Percentiles rank a stretch among this genome's conserved stretches.
phyloP scores from a whole-genome alignment of 2,329 filamentous ascomycete species.

The Monilinia fructigena region DNA sequence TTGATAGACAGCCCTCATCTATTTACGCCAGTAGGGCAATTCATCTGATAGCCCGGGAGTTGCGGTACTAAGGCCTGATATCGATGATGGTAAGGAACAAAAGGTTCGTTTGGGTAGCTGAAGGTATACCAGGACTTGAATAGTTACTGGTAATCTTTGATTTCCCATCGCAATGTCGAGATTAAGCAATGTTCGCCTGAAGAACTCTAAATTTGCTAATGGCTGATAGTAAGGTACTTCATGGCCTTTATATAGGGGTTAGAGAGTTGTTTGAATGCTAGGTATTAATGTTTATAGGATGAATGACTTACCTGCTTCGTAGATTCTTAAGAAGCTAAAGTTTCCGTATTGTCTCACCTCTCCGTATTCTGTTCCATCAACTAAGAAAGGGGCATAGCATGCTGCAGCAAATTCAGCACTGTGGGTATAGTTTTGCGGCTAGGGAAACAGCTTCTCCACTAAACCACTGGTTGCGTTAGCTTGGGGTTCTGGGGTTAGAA shows the following conservation, averaged over 20 bases:
- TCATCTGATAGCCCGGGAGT: slow-evolving; percentile 16
- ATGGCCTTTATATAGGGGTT: slow-evolving; percentile 27
- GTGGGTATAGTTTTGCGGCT: slow-evolving; percentile 47
- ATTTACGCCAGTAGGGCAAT: slow-evolving; percentile 5
- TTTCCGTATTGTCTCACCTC: slow-evolving; percentile 61
- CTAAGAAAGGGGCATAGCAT: slow-evolving; percentile 56
- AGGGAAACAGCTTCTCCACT: slow-evolving; percentile 59
- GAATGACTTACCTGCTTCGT: slow-evolving; percentile 28
- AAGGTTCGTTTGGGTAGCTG: slow-evolving; percentile 32
- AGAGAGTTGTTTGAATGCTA: background rate
- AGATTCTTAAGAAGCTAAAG: slow-evolving; percentile 36
- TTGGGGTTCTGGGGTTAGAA: background rate
- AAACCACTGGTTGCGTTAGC: slow-evolving; percentile 41
- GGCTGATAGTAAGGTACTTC: slow-evolving; percentile 36
- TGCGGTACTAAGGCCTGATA: slow-evolving; percentile 16
- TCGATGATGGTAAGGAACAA: slow-evolving; percentile 28
- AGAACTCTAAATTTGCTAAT: slow-evolving; percentile 35
- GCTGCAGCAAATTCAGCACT: slow-evolving; percentile 51
- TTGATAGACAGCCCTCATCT: background rate
- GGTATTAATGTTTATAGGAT: background rate
- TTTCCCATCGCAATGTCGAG: slow-evolving; percentile 45
- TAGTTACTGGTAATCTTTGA: slow-evolving; percentile 28
- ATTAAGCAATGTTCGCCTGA: slow-evolving; percentile 35
- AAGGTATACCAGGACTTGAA: slow-evolving; percentile 28
- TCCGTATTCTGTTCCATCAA: slow-evolving; percentile 55